These are phyloP conservation scores for Ramularia collo-cygni DNA, from an alignment of 2,329 filamentous ascomycete genomes.

Conservation along the genomic window DNA sequence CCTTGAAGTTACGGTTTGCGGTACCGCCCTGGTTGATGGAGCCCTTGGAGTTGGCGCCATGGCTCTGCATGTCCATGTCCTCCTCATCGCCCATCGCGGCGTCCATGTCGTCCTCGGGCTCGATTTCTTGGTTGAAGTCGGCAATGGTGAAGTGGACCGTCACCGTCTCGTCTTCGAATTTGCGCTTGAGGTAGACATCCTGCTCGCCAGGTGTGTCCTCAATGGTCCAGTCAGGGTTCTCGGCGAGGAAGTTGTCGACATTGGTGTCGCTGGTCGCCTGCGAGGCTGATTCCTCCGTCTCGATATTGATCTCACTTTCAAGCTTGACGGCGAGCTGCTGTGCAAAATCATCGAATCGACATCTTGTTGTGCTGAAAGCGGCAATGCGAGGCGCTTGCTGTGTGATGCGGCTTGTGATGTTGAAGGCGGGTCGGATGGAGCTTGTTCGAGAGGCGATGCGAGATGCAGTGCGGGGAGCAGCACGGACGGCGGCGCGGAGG, in stretches of 20 bases:
- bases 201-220: conserved; percentile 77
- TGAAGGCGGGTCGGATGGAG: conserved; percentile 29
- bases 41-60: conserved; percentile 51
- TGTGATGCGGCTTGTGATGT: conserved; percentile 14
- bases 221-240: conserved; percentile 70
- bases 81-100: conserved; percentile 45
- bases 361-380: conserved; percentile 37
- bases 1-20: conserved; percentile 45
- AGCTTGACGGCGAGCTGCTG: conserved; percentile 82
- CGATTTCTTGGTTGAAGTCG: conserved; percentile 59
- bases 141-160: conserved; percentile 78
- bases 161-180: conserved; percentile 81
- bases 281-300: conserved; percentile 58
- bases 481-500: conserved; percentile 39
- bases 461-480: conserved; percentile 37
- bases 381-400: conserved; percentile 20
- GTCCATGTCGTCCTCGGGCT: conserved; percentile 42
- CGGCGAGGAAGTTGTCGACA: conserved; percentile 73
- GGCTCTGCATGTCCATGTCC: conserved; percentile 42
- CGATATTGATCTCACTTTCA: conserved; percentile 73
- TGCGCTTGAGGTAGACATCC: conserved; percentile 77
- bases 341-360: conserved; percentile 49
- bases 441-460: conserved; percentile 36
- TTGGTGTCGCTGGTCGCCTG: conserved; percentile 54
- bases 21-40: conserved; percentile 49